Evolutionary conservation across 805 yeast genomes (phyloP).

Genomic region (Saccharomycopsis babjevae): DNA sequence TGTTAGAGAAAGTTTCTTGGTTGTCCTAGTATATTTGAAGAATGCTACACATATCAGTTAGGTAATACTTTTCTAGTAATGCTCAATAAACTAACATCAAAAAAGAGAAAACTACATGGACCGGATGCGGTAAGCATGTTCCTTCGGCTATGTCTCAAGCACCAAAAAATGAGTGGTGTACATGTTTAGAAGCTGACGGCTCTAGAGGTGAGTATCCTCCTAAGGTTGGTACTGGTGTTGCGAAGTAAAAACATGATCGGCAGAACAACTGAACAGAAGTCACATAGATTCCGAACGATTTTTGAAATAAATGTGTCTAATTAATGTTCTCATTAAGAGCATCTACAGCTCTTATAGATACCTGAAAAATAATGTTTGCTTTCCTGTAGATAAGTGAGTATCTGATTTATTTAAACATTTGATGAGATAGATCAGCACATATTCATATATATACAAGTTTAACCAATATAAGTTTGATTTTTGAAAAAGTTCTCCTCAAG

Average conservation of each 20-base stretch:
- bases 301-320: too few species aligned
- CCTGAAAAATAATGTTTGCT: too few species aligned
- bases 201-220: slow-evolving; percentile 10
- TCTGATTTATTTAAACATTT: too few species aligned
- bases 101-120: slow-evolving; percentile 22
- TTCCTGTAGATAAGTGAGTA: too few species aligned
- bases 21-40: not conserved
- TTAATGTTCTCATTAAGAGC: too few species aligned
- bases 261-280: too few species aligned
- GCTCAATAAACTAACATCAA: not conserved
- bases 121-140: slow-evolving; percentile 23
- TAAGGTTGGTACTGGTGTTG: slow-evolving; percentile 5
- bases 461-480: not conserved
- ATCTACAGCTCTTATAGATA: too few species aligned
- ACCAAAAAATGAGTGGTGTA: slow-evolving; percentile 22
- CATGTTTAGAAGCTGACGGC: slow-evolving; percentile 15
- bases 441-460: not conserved
- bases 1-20: too few species aligned
- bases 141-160: slow-evolving; percentile 21
- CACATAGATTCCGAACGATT: too few species aligned
- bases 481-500: not conserved
- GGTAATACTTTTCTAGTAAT: not conserved
- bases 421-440: not conserved
- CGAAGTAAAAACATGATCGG: not conserved
- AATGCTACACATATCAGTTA: not conserved